These are phyloP conservation scores for Russula virescens DNA, from an alignment of 768 basidiomycete genomes.

Conservation along the genomic window DNA sequence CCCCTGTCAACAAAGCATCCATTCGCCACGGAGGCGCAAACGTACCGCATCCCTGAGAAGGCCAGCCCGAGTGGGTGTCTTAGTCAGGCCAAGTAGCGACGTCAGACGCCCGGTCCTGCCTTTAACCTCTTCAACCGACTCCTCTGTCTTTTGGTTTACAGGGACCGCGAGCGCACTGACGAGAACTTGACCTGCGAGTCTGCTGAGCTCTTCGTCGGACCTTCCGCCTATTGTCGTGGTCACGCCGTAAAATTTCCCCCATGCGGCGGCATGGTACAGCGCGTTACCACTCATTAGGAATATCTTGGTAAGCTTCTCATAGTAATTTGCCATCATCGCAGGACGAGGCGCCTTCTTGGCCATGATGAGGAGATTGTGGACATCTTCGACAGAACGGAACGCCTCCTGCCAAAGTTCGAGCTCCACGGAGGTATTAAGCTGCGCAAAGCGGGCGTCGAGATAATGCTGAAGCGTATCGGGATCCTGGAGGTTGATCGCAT, in stretches of 20 bases:
- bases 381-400: slow-evolving; percentile 96
- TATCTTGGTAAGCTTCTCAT: slow-evolving; percentile 95
- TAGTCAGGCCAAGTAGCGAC: slow-evolving; percentile 75
- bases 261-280: slow-evolving; percentile 94
- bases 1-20: background rate
- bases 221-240: slow-evolving; percentile 68
- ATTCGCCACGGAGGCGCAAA: slow-evolving; percentile 19
- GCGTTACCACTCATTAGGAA: slow-evolving; percentile 94
- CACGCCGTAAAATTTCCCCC: slow-evolving; percentile 78
- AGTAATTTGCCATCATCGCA: slow-evolving; percentile 98
- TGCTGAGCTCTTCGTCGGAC: slow-evolving; percentile 68
- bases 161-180: slow-evolving; percentile 92
- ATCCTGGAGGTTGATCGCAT: slow-evolving; percentile 93
- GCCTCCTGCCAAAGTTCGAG: slow-evolving; percentile 99
- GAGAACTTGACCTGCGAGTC: slow-evolving; percentile 86
- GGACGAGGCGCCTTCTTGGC: slow-evolving; percentile 90
- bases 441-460: slow-evolving; percentile 94
- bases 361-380: slow-evolving; percentile 91
- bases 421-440: slow-evolving; percentile 94
- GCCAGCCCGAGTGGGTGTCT: slow-evolving; percentile 80
- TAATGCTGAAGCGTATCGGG: slow-evolving; percentile 92
- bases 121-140: slow-evolving; percentile 44
- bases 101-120: slow-evolving; percentile 76
- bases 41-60: slow-evolving; percentile 83
- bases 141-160: slow-evolving; percentile 55